Base-by-base conservation (phyloP, 139 green algal genomes). In the Tetradesmus lagerheimii region DNA sequence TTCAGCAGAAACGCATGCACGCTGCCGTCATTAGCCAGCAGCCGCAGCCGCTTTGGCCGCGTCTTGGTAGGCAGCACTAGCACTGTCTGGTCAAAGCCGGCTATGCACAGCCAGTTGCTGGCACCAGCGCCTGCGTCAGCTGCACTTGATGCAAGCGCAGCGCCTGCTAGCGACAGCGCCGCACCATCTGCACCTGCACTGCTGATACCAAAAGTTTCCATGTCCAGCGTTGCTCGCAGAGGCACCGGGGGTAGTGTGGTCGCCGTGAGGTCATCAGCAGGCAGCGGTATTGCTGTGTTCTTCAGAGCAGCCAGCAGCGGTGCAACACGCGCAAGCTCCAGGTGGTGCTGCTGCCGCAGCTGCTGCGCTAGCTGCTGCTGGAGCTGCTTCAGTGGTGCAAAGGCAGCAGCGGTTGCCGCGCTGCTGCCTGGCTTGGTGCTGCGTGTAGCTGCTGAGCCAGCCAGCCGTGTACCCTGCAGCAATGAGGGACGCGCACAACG, bases 61-160 rank as follows among this genome's bases (percentile, higher is more conserved):
- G 97, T 99, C 91, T 99, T 99, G n/a, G 97, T 98, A 41, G 89
- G 62, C 80, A 98, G 93, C 25, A 95, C 91, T 12, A 86, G 29
- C 79, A 96, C 91, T 15, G 80, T 53, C 0, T 62, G 37, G n/a
- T 77, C 77, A 62, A 97, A 92, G 20, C 75, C 77, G n/a, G 80
- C 90, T 45, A 97, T 90, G 9, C 92, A 95, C 41, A 94, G 47
- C 81, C 86, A 90, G 53, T n/a, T 71, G 71, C 43, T 84, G 1
- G 78, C 41, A 29, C 37, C 41, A 15, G 35, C 31, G 12, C 75
- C 87, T 79, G 43, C 50, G n/a, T 74, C 43, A 66, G 31, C 75
- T 50, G 86, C 53, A 20, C 85, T 35, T 81, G 77, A 23, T 38
- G 41, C 45, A 29, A 75, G n/a, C 34, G 11, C 53, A 5, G 34